These are phyloP conservation scores for Quercus ilex DNA, from an alignment of 306 rosid genomes.

Conservation along the genomic window DNA sequence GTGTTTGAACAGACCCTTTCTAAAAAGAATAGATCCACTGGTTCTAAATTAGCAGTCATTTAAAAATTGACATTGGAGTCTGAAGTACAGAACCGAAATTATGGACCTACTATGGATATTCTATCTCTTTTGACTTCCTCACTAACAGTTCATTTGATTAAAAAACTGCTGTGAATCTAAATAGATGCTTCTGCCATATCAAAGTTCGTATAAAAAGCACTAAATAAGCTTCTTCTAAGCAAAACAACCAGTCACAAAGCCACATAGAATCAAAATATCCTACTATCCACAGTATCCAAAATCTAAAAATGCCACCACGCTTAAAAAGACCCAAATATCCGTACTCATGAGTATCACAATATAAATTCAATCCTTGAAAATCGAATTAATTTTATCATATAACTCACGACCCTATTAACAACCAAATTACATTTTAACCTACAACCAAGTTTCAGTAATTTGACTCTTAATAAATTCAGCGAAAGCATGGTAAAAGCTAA, in stretches of 20 bases:
- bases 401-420: neutral
- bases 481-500: neutral
- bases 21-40: neutral
- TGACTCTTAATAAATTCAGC: neutral
- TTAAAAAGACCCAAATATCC: neutral
- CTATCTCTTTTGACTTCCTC: neutral
- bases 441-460: neutral
- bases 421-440: neutral
- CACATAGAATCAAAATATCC: neutral
- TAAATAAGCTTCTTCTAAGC: neutral
- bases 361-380: neutral
- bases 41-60: neutral
- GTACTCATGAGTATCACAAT: neutral
- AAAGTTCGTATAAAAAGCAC: neutral
- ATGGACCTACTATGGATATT: neutral
- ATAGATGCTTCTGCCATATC: neutral
- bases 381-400: neutral
- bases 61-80: neutral
- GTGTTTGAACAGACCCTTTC: neutral
- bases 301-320: neutral
- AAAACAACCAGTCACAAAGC: neutral
- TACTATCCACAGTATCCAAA: neutral
- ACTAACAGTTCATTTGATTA: neutral
- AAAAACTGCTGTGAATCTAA: neutral
- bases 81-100: neutral